Base-by-base conservation (phyloP, 2,329 filamentous ascomycete genomes). In the Diaporthe humulicola region DNA sequence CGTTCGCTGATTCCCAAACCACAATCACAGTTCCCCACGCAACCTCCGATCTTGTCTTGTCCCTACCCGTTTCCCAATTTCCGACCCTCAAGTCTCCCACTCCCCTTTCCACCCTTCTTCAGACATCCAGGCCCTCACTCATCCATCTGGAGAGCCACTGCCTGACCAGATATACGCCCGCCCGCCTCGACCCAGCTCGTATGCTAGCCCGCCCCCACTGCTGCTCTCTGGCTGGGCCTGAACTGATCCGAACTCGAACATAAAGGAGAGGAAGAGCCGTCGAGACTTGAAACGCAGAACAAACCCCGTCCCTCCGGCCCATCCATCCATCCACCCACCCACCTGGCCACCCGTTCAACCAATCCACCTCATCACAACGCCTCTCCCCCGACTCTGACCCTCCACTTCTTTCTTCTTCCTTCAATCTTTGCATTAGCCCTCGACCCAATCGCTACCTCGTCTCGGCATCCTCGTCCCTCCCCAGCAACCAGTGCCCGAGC, bases 401-500 rank as follows among this genome's bases (percentile, higher is more conserved):
- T 69, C 64, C 48, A 69, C 48, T 69, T 69, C 64, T 54, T 69
- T 54, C 64, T 69, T 36, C 64, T 54, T 69, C 64, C 64, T 69
- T 69, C 48, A 54, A 69, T 69, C 64, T 69, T 38, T 69, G 64
- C 64, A 69, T 69, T 69, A 69, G 64, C 48, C 64, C 38, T 54
- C 48, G 33, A 40, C 30, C 48, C 45, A 54, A 30, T 54, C 48
- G 17, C 8, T n/a, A 30, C 61, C 33, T 69, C 64, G 48, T 42
- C 50, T 58, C 66, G 48, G 60, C 25, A 28, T 25, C 33, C 45
- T 54, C 64, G 19, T 54, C 64, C 48, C n/a, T 50, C n/a, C 42
- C 64, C 48, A 28, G 45, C 64, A 38, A 14, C 64, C 64, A 54
- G 48, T 54, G 22, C 48, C 33, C n/a, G 42, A n/a, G 1, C 61